phyloP scores from a whole-genome alignment of 352 stramenopile species.

The Globisporangium acanthophoron region DNA sequence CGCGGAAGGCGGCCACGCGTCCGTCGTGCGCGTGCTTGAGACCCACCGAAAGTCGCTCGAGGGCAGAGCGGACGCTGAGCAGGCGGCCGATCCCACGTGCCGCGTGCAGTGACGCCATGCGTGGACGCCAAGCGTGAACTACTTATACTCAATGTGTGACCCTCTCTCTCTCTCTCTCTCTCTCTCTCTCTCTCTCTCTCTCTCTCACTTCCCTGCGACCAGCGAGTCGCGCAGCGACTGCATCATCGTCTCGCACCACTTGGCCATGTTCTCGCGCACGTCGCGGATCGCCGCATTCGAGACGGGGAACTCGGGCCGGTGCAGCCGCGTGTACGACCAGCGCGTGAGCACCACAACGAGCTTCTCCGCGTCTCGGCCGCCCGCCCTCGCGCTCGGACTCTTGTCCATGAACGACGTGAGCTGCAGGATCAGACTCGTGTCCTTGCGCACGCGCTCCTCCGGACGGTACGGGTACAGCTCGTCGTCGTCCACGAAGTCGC shows the following conservation, averaged over 20 bases:
- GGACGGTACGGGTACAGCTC: slow-evolving; percentile 38
- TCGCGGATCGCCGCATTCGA: neutral
- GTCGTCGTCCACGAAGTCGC: slow-evolving; percentile 36
- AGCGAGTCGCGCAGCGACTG: neutral
- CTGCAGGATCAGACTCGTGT: slow-evolving; percentile 28
- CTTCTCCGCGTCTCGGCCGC: slow-evolving; percentile 14
- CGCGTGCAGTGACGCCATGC: slow-evolving; percentile 1
- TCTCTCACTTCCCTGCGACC: no score
- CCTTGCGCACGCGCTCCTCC: slow-evolving; percentile 30
- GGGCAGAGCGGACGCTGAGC: neutral
- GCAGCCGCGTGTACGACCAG: slow-evolving; percentile 34
- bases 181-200: no score
- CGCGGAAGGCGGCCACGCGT: slow-evolving; percentile 5
- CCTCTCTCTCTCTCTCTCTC: no score
- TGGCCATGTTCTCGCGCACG: neutral
- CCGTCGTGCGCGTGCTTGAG: slow-evolving; percentile 10
- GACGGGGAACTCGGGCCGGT: slow-evolving; percentile 21
- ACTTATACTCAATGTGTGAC: neutral
- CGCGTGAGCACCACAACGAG: slow-evolving; percentile 33
- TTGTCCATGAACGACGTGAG: slow-evolving; percentile 10
- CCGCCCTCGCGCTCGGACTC: neutral
- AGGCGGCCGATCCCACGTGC: neutral
- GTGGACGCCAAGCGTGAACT: neutral
- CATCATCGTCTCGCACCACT: slow-evolving; percentile 3
- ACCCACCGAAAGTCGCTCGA: slow-evolving; percentile 1